Base-by-base conservation (phyloP, 2,329 filamentous ascomycete species). In the Lecanosticta acicola region DNA sequence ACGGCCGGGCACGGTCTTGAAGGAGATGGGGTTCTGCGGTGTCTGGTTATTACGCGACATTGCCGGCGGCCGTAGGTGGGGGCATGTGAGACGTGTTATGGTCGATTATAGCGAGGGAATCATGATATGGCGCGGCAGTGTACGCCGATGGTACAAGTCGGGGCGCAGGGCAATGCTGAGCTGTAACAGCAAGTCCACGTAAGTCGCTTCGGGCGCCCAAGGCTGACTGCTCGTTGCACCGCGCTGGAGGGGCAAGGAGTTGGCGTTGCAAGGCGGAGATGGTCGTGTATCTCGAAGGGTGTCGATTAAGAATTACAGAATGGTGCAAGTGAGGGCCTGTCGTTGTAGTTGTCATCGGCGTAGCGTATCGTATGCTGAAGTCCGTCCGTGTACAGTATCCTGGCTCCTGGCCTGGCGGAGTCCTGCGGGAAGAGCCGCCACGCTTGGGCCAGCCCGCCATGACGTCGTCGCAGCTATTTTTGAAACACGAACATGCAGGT, bases 1-100 rank as follows among this genome's bases (percentile, higher is more conserved):
- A 51, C 91, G 83, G 68, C 87, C 91, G 39, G 96, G 83, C 65
- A 95, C 94, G 41, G 88, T 80, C 65, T 86, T 85, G 69, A 90
- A 95, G 19, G 76, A 78, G 20, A 77, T 67, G 19, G 51, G 51
- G 14, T 32, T 46, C 18, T 41, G 42, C 11, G 48, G 46, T 16
- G 43, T 47, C 41, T 43, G 39, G 37, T 48, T 51, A 29, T 29
- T 29, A 46, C 46, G 46, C 37, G 53, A 46, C 58, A 60, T 60
- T 39, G 36, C 54, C 20, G 37, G 19, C 37, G 37, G 24, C 37
- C 21, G 37, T 19, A 18, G 14, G 37, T 14, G 37, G 18, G 19
- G 9, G 19, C 17, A n/a, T 20, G 5, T 21, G 10, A n/a, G n/a
- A n/a, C n/a, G n/a, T n/a, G n/a, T n/a, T 4, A 39, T 9, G 17